Evolutionary conservation across 2,329 filamentous ascomycete species (phyloP).

Genomic region (Niveomyces coronatus): DNA sequence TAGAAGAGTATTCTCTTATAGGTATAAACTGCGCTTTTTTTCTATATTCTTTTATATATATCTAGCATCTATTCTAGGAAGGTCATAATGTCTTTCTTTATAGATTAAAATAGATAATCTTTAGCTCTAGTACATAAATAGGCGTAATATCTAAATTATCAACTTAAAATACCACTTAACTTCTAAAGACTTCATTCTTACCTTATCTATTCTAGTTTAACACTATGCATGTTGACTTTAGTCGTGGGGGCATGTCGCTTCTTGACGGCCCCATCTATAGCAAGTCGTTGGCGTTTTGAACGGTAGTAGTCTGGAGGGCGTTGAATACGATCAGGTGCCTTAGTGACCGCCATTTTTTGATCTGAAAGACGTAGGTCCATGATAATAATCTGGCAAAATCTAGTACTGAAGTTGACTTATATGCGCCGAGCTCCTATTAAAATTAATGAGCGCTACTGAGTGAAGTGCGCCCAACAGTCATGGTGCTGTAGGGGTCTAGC

Average conservation of each 20-base stretch:
- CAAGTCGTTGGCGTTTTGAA: slow-evolving; percentile 2
- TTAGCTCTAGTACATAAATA: not conserved
- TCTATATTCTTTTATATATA: not conserved
- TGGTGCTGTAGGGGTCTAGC: slow-evolving; percentile 2
- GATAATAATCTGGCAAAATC: slow-evolving; percentile 1
- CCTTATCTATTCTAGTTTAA: slow-evolving; percentile 1
- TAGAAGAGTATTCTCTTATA: slow-evolving; percentile 3
- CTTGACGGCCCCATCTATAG: slow-evolving; percentile 1
- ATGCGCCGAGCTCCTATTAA: slow-evolving; percentile 5
- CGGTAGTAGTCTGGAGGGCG: slow-evolving; percentile 2
- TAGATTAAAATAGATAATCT: not conserved
- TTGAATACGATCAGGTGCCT: not conserved
- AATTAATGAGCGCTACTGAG: slow-evolving; percentile 5
- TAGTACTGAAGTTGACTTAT: slow-evolving; percentile 2
- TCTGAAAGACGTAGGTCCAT: not conserved
- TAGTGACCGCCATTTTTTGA: not conserved
- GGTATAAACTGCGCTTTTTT: slow-evolving; percentile 1
- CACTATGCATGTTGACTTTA: slow-evolving; percentile 3
- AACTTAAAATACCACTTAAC: not conserved
- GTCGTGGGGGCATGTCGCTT: slow-evolving; percentile 1
- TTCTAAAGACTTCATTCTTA: not conserved
- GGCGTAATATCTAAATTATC: not conserved
- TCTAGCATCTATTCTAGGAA: slow-evolving; percentile 2
- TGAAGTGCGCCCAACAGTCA: not conserved
- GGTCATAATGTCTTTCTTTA: slow-evolving; percentile 1